Evolutionary conservation across 1,284 basidiomycete species (phyloP).

Genomic region (Cystobasidium sp.): DNA sequence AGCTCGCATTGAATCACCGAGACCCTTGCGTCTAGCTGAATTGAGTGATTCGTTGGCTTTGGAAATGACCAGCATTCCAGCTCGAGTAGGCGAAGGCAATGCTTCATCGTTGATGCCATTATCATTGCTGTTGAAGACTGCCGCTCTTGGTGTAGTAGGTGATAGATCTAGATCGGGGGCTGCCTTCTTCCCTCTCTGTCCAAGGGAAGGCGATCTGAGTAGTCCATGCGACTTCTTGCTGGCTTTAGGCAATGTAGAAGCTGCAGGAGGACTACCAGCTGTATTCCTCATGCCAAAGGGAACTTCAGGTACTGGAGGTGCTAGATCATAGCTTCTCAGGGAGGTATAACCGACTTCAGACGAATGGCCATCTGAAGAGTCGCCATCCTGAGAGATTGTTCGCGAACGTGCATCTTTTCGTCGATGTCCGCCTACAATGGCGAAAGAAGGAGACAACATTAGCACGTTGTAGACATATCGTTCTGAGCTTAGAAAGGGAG

Average conservation of each 20-base stretch:
- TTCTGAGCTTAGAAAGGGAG: neutral
- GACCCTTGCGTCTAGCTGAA: neutral
- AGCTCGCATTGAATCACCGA: neutral
- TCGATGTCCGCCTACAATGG: neutral
- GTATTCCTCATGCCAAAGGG: conserved; percentile 5
- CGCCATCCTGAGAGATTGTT: conserved; percentile 24
- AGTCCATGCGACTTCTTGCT: conserved; percentile 1
- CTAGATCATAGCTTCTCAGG: neutral
- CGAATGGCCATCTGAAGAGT: conserved; percentile 22
- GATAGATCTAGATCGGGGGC: neutral
- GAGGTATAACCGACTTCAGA: conserved; percentile 1
- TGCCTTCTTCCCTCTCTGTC: conserved; percentile 2
- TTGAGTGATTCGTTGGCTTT: conserved; percentile 8
- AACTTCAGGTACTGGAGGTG: conserved; percentile 17
- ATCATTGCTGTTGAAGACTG: neutral
- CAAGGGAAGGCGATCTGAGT: conserved; percentile 16
- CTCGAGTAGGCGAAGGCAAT: neutral
- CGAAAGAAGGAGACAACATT: neutral
- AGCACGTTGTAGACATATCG: neutral
- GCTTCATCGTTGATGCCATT: neutral
- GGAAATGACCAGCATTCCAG: neutral
- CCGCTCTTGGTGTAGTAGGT: neutral
- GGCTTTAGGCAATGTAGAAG: neutral
- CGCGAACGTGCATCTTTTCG: neutral
- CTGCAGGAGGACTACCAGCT: neutral